Evolutionary conservation across 768 basidiomycete genomes (phyloP), one percentile per base, ranked within the genome.

Genomic region (Mrakia hoshinonis): DNA sequence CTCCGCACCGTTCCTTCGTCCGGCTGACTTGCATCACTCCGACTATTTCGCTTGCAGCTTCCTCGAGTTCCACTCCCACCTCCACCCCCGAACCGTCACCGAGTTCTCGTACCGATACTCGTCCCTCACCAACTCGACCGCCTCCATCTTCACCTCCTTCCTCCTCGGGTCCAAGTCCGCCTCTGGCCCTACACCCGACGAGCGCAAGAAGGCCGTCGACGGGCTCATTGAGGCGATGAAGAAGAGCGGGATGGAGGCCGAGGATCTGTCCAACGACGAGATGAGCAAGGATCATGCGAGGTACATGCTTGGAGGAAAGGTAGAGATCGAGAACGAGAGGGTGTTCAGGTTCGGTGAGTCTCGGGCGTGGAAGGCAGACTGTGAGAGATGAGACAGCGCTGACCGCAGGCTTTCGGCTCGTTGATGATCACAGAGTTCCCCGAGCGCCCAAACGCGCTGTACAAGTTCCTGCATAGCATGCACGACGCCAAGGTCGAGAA

Each of bases 191-290:
- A 77, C 80, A 1, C 79, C 79, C 24, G 79, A 80, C 70, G 78
- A 76, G n/a, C 77, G 81, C 4, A 51, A 70, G 1, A 73, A 77
- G 48, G 81, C 82, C 73, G 75, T 83, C 34, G 65, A 70, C 0
- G 82, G 83, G 24, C 83, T 98, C 36, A 81, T 94, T 10, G 77
- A 81, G 0, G 82, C 85, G 3, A 83, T 98, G n/a, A 81, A 84
- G 75, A 79, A 80, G 36, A 81, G 82, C 43, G 89, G 87, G 58
- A 94, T 98, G 88, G 84, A 86, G 65, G 93, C 88, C 7, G 83
- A 83, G 74, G 96, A 99, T 78, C 88, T 99, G 76, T 92, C 90
- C 74, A 91, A 97, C 76, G 87, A 98, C 75, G 96, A 99, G 81
- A 82, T 97, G 78, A 92, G 93, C 1, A 99, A 99, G 79, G 90